Percentiles rank a stretch among this genome's conserved stretches.
Conservation (phyloP, 23 red algal genomes). For the Pyropia yezoensis region DNA sequence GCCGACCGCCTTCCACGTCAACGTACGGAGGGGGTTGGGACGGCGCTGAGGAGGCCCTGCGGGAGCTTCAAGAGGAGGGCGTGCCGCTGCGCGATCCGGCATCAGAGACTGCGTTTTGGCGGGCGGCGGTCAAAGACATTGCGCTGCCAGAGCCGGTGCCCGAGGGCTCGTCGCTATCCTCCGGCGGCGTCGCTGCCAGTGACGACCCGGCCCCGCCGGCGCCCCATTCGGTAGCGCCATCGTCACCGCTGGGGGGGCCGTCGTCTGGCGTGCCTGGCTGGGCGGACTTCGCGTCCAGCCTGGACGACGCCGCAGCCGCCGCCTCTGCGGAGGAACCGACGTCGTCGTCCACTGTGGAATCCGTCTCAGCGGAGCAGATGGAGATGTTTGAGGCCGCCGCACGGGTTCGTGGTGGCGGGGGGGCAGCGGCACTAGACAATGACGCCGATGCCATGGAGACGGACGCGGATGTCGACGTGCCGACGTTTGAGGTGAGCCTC, state of each 20-base stretch:
- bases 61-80: slow-evolving; percentile 17
- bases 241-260: no score
- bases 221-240: no score
- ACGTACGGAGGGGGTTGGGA: slow-evolving; percentile 36
- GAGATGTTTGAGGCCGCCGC: not conserved
- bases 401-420: not conserved
- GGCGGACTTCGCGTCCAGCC: no score
- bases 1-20: not conserved
- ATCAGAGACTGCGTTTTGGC: slow-evolving; percentile 39
- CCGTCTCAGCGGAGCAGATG: not conserved
- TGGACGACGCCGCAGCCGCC: no score
- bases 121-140: slow-evolving; percentile 28
- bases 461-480: not conserved
- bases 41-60: slow-evolving; percentile 17
- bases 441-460: not conserved
- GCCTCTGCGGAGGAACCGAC: no score
- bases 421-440: not conserved
- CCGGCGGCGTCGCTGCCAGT: no score
- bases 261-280: no score
- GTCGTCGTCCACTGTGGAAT: not conserved
- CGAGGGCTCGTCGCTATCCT: no score
- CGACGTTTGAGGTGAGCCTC: not conserved
- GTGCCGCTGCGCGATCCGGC: slow-evolving; percentile 26
- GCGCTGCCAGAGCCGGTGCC: not conserved
- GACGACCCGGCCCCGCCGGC: no score